Evolutionary conservation across 1,284 basidiomycete species (phyloP).

Genomic region (Exobasidium rhododendri): DNA sequence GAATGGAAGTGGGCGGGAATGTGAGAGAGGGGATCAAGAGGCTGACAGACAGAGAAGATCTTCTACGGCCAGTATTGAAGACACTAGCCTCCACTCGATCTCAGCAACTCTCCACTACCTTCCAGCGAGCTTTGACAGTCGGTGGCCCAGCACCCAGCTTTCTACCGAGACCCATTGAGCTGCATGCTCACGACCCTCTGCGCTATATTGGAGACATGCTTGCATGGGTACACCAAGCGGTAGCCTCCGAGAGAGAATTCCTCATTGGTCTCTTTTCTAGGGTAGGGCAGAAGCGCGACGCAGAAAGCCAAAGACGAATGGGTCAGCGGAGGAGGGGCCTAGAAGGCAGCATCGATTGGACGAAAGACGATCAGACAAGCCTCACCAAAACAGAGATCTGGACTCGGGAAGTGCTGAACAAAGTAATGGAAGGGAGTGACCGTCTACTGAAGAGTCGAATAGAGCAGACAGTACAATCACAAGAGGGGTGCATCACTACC

Average conservation of each 20-base stretch:
- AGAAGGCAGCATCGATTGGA: slow-evolving; percentile 34
- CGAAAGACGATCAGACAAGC: neutral
- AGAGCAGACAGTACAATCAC: slow-evolving; percentile 83
- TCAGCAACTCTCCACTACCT: slow-evolving; percentile 71
- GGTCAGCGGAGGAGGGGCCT: slow-evolving; percentile 29
- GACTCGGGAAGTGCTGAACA: slow-evolving; percentile 75
- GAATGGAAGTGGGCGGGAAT: slow-evolving; percentile 69
- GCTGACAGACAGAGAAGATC: slow-evolving; percentile 63
- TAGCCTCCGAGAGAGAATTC: slow-evolving; percentile 85
- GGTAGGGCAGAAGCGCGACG: slow-evolving; percentile 47
- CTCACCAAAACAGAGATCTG: slow-evolving; percentile 37
- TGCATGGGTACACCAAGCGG: slow-evolving; percentile 95
- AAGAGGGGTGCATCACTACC: slow-evolving; percentile 84
- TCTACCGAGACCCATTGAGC: slow-evolving; percentile 85
- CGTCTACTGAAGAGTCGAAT: slow-evolving; percentile 73
- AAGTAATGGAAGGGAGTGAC: slow-evolving; percentile 76
- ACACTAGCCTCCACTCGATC: slow-evolving; percentile 78
- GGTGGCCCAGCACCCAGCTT: slow-evolving; percentile 73
- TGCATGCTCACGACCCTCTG: slow-evolving; percentile 93
- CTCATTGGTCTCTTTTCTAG: slow-evolving; percentile 32
- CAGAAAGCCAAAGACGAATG: slow-evolving; percentile 56
- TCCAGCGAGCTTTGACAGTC: slow-evolving; percentile 81
- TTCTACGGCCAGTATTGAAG: slow-evolving; percentile 60
- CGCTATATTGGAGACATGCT: slow-evolving; percentile 98
- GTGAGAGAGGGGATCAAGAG: slow-evolving; percentile 74